Percentiles rank a stretch among this genome's conserved stretches.
Evolutionary conservation across 2,329 filamentous ascomycete species (phyloP).

Genomic region (Xylaria sp.): DNA sequence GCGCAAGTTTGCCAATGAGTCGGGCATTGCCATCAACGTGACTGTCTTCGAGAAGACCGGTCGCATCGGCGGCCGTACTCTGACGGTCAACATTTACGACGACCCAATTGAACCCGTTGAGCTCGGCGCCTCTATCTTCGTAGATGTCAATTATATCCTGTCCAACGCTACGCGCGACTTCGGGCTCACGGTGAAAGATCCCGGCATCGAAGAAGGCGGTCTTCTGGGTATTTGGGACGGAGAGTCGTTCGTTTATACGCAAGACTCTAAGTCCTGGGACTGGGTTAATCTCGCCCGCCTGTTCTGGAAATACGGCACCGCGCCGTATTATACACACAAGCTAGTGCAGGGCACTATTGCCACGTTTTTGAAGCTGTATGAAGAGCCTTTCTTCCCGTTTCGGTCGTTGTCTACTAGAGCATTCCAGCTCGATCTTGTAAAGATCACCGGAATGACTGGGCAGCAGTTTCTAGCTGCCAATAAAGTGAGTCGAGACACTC

Average conservation of each 20-base stretch:
- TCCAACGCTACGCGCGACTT: constrained; percentile 77
- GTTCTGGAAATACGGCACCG: constrained; percentile 85
- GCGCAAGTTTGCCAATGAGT: constrained; percentile 72
- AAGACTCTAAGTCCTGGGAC: constrained; percentile 66
- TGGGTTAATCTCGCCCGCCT: constrained; percentile 87
- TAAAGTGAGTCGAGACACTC: constrained; percentile 55
- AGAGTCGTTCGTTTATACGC: constrained; percentile 74
- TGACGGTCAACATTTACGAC: constrained; percentile 82
- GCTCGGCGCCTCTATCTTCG: constrained; percentile 92
- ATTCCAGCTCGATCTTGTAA: constrained; percentile 73
- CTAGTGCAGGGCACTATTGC: constrained; percentile 77
- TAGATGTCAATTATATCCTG: constrained; percentile 84
- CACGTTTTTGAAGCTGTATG: constrained; percentile 83
- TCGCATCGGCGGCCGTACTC: constrained; percentile 85
- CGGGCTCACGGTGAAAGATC: constrained; percentile 68
- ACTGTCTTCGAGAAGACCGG: constrained; percentile 85
- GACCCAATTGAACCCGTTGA: constrained; percentile 78
- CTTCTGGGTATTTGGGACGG: constrained; percentile 88
- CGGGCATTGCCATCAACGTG: constrained; percentile 75
- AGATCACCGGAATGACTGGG: constrained; percentile 77
- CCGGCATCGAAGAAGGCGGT: constrained; percentile 61
- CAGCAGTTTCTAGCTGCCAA: constrained; percentile 76
- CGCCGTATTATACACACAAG: constrained; percentile 77
- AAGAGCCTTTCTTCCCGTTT: constrained; percentile 86
- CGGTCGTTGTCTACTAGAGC: constrained; percentile 76